A percentile compares a stretch with the other conserved stretches of the same genome.
These are phyloP conservation scores for Fusarium tuaranense DNA, from an alignment of 2,329 filamentous ascomycete genomes.

Conservation along the genomic window DNA sequence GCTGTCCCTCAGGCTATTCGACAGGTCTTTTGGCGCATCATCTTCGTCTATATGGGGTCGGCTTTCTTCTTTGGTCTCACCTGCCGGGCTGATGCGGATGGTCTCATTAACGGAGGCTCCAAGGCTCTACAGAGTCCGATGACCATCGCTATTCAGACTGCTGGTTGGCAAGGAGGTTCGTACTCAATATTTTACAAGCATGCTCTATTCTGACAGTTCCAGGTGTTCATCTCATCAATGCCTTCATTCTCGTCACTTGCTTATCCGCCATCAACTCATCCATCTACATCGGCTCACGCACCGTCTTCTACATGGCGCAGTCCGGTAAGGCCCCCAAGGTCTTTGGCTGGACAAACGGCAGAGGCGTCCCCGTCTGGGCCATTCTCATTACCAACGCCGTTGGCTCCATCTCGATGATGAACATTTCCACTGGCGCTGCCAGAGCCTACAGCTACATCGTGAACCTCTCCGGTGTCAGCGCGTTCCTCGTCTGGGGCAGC, in stretches of 20 bases:
- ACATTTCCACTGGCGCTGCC: slow-evolving; percentile 73
- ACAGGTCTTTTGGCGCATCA: slow-evolving; percentile 71
- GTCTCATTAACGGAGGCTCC: slow-evolving; percentile 70
- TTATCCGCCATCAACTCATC: slow-evolving; percentile 79
- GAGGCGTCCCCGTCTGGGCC: slow-evolving; percentile 71
- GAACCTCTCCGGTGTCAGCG: slow-evolving; percentile 76
- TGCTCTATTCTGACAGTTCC: slow-evolving; percentile 8
- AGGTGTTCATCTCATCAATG: slow-evolving; percentile 79
- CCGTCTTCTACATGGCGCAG: slow-evolving; percentile 80
- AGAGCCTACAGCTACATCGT: slow-evolving; percentile 77
- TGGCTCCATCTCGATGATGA: slow-evolving; percentile 81
- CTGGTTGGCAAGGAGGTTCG: slow-evolving; percentile 75
- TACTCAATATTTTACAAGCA: neutral
- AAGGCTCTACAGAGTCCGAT: slow-evolving; percentile 78
- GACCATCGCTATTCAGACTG: slow-evolving; percentile 79
- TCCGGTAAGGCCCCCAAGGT: slow-evolving; percentile 77
- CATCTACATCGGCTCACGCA: slow-evolving; percentile 82
- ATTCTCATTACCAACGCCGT: slow-evolving; percentile 78
- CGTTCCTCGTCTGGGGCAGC: slow-evolving; percentile 78
- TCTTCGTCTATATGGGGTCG: slow-evolving; percentile 75
- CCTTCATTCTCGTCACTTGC: slow-evolving; percentile 80
- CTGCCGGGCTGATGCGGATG: slow-evolving; percentile 75
- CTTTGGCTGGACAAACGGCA: slow-evolving; percentile 74
- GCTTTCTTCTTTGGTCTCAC: slow-evolving; percentile 82
- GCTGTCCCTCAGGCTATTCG: slow-evolving; percentile 70